Percentiles rank a stretch among this genome's conserved stretches.
phyloP scores from a whole-genome alignment of 306 rosid genomes.

The Boehmeria nivea region DNA sequence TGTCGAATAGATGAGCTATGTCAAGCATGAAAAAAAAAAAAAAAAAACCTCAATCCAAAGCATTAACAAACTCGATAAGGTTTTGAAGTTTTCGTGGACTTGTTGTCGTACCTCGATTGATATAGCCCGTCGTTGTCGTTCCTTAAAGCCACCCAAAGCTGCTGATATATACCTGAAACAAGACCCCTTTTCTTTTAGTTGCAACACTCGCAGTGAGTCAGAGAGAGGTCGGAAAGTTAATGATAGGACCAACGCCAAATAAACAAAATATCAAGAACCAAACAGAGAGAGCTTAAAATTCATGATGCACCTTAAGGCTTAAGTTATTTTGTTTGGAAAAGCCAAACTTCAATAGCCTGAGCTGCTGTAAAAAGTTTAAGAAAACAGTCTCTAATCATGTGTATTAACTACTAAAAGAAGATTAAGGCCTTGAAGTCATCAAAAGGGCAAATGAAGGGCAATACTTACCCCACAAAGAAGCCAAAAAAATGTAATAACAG shows the following conservation, averaged over 20 bases:
- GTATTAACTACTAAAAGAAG: too few relatives aligned
- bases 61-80: neutral
- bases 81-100: neutral
- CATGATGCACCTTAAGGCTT: too few relatives aligned
- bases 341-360: too few relatives aligned
- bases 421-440: too few relatives aligned
- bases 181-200: neutral
- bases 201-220: too few relatives aligned
- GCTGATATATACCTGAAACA: conserved; percentile 34
- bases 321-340: too few relatives aligned
- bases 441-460: neutral
- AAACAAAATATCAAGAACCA: too few relatives aligned
- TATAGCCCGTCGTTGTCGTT: conserved; percentile 35
- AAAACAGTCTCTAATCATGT: too few relatives aligned
- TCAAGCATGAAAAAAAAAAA: neutral
- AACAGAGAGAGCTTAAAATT: neutral
- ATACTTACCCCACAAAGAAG: conserved; percentile 39
- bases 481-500: conserved; percentile 31
- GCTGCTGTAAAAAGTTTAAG: too few relatives aligned
- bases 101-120: conserved; percentile 33
- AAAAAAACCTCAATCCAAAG: too few relatives aligned
- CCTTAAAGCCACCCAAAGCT: conserved; percentile 28
- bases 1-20: conserved; percentile 7
- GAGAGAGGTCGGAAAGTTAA: too few relatives aligned
- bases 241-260: too few relatives aligned